Conservation (phyloP, 805 yeast genomes). For the Wickerhamomyces queroliae region DNA sequence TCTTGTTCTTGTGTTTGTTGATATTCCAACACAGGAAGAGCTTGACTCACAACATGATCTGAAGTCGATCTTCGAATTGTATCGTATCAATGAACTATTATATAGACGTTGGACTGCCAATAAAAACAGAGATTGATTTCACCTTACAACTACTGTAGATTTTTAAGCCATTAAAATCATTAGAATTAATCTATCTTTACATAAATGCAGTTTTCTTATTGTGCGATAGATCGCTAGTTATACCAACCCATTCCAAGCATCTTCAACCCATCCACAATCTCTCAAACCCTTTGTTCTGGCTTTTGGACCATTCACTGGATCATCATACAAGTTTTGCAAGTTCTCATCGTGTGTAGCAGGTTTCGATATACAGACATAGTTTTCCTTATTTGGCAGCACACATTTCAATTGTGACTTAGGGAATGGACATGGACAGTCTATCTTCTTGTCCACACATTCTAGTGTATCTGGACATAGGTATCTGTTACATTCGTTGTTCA, state of each 20-base stretch:
- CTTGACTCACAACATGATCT: slow-evolving; percentile 23
- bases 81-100: slow-evolving; percentile 57
- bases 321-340: slow-evolving; percentile 29
- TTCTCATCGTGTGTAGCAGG: slow-evolving; percentile 48
- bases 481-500: slow-evolving; percentile 44
- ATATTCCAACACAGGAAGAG: slow-evolving; percentile 36
- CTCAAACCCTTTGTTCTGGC: slow-evolving; percentile 44
- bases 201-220: neutral
- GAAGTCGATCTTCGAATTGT: slow-evolving; percentile 32
- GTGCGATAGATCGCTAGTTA: no score
- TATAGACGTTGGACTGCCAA: slow-evolving; percentile 85
- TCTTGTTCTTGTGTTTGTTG: slow-evolving; percentile 63
- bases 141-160: neutral
- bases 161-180: neutral
- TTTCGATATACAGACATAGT: slow-evolving; percentile 77
- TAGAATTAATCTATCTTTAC: neutral
- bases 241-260: slow-evolving; percentile 59
- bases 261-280: slow-evolving; percentile 81
- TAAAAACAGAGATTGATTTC: slow-evolving; percentile 62
- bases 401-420: slow-evolving; percentile 85
- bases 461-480: slow-evolving; percentile 83
- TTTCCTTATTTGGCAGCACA: slow-evolving; percentile 56
- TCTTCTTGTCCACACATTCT: slow-evolving; percentile 61
- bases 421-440: slow-evolving; percentile 87
- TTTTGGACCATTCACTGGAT: slow-evolving; percentile 43